Conservation (phyloP, 768 basidiomycete species). For the Termitomyces sp. region DNA sequence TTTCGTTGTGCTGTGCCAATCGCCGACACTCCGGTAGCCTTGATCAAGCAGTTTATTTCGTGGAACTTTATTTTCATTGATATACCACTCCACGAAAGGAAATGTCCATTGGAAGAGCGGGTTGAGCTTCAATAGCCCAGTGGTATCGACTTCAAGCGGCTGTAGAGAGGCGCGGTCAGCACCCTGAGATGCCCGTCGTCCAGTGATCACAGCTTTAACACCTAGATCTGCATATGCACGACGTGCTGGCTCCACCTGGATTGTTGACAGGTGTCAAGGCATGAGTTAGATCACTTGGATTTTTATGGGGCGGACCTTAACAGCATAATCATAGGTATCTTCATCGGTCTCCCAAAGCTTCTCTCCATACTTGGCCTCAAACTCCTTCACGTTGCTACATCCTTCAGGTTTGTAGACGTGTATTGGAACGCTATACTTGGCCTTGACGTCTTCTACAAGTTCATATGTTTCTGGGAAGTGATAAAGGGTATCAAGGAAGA, state of each 20-base stretch:
- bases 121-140: constrained; percentile 91
- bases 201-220: constrained; percentile 91
- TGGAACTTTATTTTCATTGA: constrained; percentile 78
- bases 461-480: constrained; percentile 94
- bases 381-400: constrained; percentile 64
- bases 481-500: constrained; percentile 96
- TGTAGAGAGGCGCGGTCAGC: constrained; percentile 79
- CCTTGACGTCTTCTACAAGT: constrained; percentile 78
- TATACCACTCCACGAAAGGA: constrained; percentile 77
- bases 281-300: not conserved
- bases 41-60: constrained; percentile 83
- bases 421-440: constrained; percentile 68
- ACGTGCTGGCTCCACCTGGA: constrained; percentile 87
- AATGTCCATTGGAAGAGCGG: constrained; percentile 91
- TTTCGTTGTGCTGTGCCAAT: constrained; percentile 93
- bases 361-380: constrained; percentile 77
- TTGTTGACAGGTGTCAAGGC: not conserved
- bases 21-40: constrained; percentile 94
- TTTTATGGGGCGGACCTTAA: constrained; percentile 59
- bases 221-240: constrained; percentile 78
- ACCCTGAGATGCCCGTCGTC: constrained; percentile 90
- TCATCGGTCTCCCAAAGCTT: constrained; percentile 88
- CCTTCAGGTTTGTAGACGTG: constrained; percentile 77
- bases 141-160: constrained; percentile 87
- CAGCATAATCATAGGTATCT: constrained; percentile 81